phyloP scores from a whole-genome alignment of 2,329 filamentous ascomycete species.

The Scedosporium dehoogii region DNA sequence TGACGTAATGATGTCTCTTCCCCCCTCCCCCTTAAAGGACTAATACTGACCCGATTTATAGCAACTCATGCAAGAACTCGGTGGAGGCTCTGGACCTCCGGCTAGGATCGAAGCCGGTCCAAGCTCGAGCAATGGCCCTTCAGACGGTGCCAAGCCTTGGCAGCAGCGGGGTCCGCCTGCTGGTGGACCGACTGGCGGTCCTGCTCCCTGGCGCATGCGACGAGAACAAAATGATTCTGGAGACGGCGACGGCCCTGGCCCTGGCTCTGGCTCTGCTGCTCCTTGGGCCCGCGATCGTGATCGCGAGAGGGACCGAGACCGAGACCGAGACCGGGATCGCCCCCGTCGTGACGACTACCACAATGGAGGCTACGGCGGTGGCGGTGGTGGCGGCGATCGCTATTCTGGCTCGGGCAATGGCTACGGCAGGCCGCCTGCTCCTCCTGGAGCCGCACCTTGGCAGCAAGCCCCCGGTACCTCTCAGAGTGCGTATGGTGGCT shows the following conservation, averaged over 20 bases:
- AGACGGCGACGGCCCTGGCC: conserved; percentile 29
- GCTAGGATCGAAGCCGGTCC: conserved; percentile 83
- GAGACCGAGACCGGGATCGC: conserved; percentile 26
- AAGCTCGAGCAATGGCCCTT: conserved; percentile 41
- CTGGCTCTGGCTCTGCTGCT: conserved; percentile 35
- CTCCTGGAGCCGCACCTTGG: conserved; percentile 41
- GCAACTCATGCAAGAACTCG: conserved; percentile 97
- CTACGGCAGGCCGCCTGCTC: conserved; percentile 20
- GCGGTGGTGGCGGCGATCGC: conserved; percentile 11
- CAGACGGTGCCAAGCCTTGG: conserved; percentile 62
- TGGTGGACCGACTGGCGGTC: conserved; percentile 69
- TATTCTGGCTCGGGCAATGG: conserved; percentile 18
- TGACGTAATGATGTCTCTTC: background rate
- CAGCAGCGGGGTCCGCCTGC: conserved; percentile 76
- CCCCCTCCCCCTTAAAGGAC: background rate
- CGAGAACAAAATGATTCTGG: conserved; percentile 38
- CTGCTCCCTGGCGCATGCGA: conserved; percentile 67
- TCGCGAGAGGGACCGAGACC: conserved; percentile 31
- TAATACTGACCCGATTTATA: conserved; percentile 34
- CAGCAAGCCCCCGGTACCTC: conserved; percentile 41
- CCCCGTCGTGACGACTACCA: conserved; percentile 26
- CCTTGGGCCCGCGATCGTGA: conserved; percentile 55
- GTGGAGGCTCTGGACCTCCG: conserved; percentile 55
- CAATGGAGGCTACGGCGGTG: conserved; percentile 20
- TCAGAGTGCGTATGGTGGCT: conserved; percentile 44